Percentiles rank a stretch among this genome's conserved stretches.
These are phyloP conservation scores for Cladophialophora psammophila DNA, from an alignment of 2,329 filamentous ascomycete species.

Conservation along the genomic window DNA sequence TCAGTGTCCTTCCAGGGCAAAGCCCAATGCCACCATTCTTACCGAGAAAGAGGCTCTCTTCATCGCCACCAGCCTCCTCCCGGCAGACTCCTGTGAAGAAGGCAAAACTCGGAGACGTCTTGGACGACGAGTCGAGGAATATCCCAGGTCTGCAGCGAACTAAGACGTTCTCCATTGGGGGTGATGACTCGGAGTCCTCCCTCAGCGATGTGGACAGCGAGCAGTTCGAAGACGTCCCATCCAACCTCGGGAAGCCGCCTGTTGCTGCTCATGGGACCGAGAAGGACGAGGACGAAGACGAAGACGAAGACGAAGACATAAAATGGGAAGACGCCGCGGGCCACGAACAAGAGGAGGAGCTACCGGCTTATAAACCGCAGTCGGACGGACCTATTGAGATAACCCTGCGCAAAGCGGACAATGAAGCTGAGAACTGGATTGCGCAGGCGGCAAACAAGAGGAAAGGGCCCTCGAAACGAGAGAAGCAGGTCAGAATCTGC, in stretches of 20 bases:
- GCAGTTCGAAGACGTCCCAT: slow-evolving; percentile 63
- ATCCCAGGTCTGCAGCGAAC: slow-evolving; percentile 23
- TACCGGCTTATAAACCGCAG: slow-evolving; percentile 52
- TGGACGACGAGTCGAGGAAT: slow-evolving; percentile 35
- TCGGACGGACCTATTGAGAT: slow-evolving; percentile 75
- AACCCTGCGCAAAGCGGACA: slow-evolving; percentile 67
- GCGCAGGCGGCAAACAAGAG: slow-evolving; percentile 68
- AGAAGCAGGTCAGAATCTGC: slow-evolving; percentile 76
- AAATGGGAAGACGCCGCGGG: slow-evolving; percentile 66
- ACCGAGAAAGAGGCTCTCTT: slow-evolving; percentile 52
- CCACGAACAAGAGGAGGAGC: slow-evolving; percentile 38
- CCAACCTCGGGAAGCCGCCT: slow-evolving; percentile 32
- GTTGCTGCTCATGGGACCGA: slow-evolving; percentile 55
- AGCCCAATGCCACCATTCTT: slow-evolving; percentile 55
- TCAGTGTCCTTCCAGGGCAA: slow-evolving; percentile 3
- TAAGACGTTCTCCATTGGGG: slow-evolving; percentile 33
- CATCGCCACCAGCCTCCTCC: slow-evolving; percentile 40
- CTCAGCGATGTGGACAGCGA: slow-evolving; percentile 55
- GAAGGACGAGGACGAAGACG: slow-evolving; percentile 64
- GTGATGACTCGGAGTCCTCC: slow-evolving; percentile 46
- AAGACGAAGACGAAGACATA: slow-evolving; percentile 68
- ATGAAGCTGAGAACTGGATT: slow-evolving; percentile 60
- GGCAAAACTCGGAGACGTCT: slow-evolving; percentile 36
- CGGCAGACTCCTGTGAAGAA: slow-evolving; percentile 41
- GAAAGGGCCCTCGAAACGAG: slow-evolving; percentile 85